phyloP scores from a whole-genome alignment of 257 asterid species.

The Solanum bukasovii region DNA sequence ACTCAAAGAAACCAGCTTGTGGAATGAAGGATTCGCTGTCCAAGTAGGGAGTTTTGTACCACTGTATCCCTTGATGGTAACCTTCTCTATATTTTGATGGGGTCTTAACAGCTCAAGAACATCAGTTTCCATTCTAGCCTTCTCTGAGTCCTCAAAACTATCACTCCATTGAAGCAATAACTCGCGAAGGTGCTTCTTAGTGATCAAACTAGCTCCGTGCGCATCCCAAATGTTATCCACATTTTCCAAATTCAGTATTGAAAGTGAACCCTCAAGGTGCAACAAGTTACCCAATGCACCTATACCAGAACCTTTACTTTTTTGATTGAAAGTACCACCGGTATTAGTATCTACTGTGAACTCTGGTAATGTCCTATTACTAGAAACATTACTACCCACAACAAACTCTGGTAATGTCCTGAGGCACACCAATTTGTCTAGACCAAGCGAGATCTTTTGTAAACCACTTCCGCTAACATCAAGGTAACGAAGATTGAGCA shows the following conservation, averaged over 20 bases:
- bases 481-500: constrained; percentile 29
- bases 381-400: constrained; percentile 12
- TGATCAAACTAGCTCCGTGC: constrained; percentile 28
- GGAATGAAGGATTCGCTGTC: constrained; percentile 28
- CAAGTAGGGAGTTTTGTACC: constrained; percentile 32
- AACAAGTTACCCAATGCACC: constrained; percentile 27
- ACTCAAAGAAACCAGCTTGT: constrained; percentile 21
- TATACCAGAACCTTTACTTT: constrained; percentile 3
- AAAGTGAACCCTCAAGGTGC: constrained; percentile 32
- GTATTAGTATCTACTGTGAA: neutral
- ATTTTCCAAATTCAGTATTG: constrained; percentile 25
- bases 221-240: constrained; percentile 35
- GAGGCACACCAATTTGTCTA: constrained; percentile 27
- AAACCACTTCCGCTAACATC: constrained; percentile 30
- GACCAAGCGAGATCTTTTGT: constrained; percentile 22
- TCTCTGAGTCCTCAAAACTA: constrained; percentile 13
- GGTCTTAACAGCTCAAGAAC: constrained; percentile 41
- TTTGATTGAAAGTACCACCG: neutral
- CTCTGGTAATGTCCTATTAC: neutral
- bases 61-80: constrained; percentile 17
- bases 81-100: constrained; percentile 19
- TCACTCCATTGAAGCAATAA: constrained; percentile 28
- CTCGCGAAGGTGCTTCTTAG: constrained; percentile 5
- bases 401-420: constrained; percentile 21
- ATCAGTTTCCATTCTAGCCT: constrained; percentile 15